Evolutionary conservation across 441 rosid genomes (phyloP).

Genomic region (Capsella rubella): DNA sequence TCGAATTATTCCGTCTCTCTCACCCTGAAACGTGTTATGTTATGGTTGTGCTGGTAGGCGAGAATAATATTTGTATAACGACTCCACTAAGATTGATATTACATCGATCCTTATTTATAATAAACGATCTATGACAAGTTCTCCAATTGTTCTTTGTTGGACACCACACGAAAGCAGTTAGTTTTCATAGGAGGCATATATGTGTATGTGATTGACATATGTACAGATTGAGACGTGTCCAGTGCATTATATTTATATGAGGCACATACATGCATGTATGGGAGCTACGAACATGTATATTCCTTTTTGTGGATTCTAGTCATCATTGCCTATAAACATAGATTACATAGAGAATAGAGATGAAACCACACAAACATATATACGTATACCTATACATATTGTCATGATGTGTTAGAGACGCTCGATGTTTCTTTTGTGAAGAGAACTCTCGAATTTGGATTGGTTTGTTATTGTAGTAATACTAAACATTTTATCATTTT

Average conservation of each 20-base stretch:
- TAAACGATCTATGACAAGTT: background rate
- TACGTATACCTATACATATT: background rate
- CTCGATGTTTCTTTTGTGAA: background rate
- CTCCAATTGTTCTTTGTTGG: slow-evolving; percentile 14
- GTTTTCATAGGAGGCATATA: slow-evolving; percentile 29
- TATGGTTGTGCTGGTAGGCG: background rate
- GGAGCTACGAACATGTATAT: slow-evolving; percentile 13
- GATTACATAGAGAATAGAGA: background rate
- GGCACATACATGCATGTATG: slow-evolving; percentile 22
- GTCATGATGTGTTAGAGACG: background rate
- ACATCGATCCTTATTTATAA: background rate
- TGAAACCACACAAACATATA: background rate
- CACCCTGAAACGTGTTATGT: slow-evolving; percentile 8
- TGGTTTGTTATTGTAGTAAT: background rate
- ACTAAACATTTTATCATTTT: background rate
- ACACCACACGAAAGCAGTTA: slow-evolving; percentile 18
- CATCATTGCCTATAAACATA: background rate
- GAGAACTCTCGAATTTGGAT: background rate
- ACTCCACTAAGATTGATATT: background rate
- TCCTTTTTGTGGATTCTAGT: slow-evolving; percentile 8
- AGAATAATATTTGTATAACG: background rate
- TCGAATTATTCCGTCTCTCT: background rate
- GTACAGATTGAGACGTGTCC: slow-evolving; percentile 28
- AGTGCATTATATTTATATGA: background rate
- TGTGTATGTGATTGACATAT: slow-evolving; percentile 24